Base-by-base conservation (phyloP, 2,329 filamentous ascomycete species). In the Alternaria consortialis region DNA sequence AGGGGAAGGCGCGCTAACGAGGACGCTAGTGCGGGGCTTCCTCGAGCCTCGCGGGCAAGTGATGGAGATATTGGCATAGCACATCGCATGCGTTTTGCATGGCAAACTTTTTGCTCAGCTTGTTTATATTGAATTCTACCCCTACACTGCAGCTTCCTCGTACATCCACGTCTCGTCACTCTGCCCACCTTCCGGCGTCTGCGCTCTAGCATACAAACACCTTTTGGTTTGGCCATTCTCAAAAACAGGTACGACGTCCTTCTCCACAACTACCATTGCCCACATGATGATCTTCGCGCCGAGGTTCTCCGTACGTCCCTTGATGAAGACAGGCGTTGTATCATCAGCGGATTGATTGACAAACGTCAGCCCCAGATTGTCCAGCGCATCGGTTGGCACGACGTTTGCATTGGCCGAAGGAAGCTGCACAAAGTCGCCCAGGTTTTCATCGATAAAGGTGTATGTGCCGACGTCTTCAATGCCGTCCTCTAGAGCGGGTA, bases 401-500 rank as follows among this genome's bases (percentile, higher is more conserved):
- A 25, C 32, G 12, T 47, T 44, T 2, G 36, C n/a, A 27, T 58
- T 50, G 25, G 53, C 11, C 23, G 37, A 51, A 2, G 64, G 36
- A 7, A 67, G 12, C 5, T 7, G 23, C n/a, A 70, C 8, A 17
- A 73, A 71, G 34, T 71, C 69, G n/a, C 27, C 39, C 2, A 72
- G 56, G 27, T 74, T 53, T 29, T 67, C 63, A 53, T 73, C 69
- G 9, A 74, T 23, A 15, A 72, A 72, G 0, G 63, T 46, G 27
- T 70, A 72, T 17, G 67, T 72, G 1, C 69, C 69, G 1, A 56
- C 66, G 31, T 72, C 70, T 48, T 70, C 67, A 40, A 72, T 71
- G 7, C 70, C 70, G 23, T 72, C 68, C 44, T 72, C 70, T 2
- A 72, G 60, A 2, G 47, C 7, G 5, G 70, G 69, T 2, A 73